A percentile compares a stretch with the other conserved stretches of the same genome.
Conservation (phyloP, 371 early-diverging fungal species). For the Apophysomyces variabilis region DNA sequence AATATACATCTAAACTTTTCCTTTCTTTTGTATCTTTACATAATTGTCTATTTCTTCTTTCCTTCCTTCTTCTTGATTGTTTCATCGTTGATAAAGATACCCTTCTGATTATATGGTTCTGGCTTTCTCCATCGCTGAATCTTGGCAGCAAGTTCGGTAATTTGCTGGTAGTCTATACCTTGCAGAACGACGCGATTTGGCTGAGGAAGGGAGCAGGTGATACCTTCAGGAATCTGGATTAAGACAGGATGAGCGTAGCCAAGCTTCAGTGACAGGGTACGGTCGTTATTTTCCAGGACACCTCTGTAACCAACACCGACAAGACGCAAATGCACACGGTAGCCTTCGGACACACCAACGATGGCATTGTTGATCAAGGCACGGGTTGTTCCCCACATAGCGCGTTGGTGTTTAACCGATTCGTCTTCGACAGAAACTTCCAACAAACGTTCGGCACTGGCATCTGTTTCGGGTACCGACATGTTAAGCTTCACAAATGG, state of each 20-base stretch:
- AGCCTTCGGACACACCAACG: slow-evolving; percentile 91
- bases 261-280: slow-evolving; percentile 76
- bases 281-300: slow-evolving; percentile 66
- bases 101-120: slow-evolving; percentile 99
- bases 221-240: slow-evolving; percentile 80
- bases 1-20: slow-evolving; percentile 11
- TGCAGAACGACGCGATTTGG: slow-evolving; percentile 87
- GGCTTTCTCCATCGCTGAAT: slow-evolving; percentile 92
- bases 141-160: slow-evolving; percentile 92
- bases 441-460: slow-evolving; percentile 57
- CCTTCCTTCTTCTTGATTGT: slow-evolving; percentile 96
- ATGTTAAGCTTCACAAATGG: slow-evolving; percentile 76
- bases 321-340: slow-evolving; percentile 79
- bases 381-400: slow-evolving; percentile 97
- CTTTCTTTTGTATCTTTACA: slow-evolving; percentile 2
- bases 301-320: slow-evolving; percentile 97
- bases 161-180: slow-evolving; percentile 77
- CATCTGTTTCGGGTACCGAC: slow-evolving; percentile 34
- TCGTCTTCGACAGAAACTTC: slow-evolving; percentile 67
- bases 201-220: slow-evolving; percentile 78
- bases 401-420: slow-evolving; percentile 70
- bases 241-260: slow-evolving; percentile 90
- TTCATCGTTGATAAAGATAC: slow-evolving; percentile 96
- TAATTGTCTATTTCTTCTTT: slow-evolving; percentile 83
- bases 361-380: slow-evolving; percentile 87